These are phyloP conservation scores for Pichia ethanolica DNA, from an alignment of 805 yeast species.

Conservation along the genomic window DNA sequence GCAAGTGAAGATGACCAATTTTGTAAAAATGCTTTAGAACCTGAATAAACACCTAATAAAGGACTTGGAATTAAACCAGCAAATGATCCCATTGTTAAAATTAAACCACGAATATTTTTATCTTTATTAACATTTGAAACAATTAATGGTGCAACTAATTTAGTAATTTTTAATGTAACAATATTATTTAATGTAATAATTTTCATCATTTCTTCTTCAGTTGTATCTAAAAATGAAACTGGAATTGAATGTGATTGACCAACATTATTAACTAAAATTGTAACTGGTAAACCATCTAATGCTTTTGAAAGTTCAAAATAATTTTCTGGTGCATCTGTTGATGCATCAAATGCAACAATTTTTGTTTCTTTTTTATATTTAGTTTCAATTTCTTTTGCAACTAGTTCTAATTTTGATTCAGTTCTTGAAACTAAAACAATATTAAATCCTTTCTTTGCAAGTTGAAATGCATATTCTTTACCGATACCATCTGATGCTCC, in stretches of 20 bases:
- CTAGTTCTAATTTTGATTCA: conserved; percentile 57
- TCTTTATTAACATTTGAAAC: conserved; percentile 39
- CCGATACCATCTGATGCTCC: conserved; percentile 99
- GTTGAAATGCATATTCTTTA: conserved; percentile 78
- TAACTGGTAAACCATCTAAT: conserved; percentile 48
- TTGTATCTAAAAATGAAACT: conserved; percentile 82
- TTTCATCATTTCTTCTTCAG: conserved; percentile 61
- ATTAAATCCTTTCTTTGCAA: conserved; percentile 81
- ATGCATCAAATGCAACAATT: conserved; percentile 70
- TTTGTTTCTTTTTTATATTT: conserved; percentile 58
- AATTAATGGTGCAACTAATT: conserved; percentile 68
- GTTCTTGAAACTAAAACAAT: conserved; percentile 82
- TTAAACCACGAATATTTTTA: conserved; percentile 53
- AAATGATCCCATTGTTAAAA: conserved; percentile 93
- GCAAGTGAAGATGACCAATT: conserved; percentile 87
- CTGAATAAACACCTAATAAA: conserved; percentile 85
- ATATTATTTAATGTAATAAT: conserved; percentile 82
- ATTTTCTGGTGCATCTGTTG: conserved; percentile 51
- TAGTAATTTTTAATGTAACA: conserved; percentile 79
- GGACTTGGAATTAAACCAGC: conserved; percentile 95
- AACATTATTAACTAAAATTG: conserved; percentile 83
- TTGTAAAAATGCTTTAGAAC: conserved; percentile 92
- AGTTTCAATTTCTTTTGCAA: conserved; percentile 55
- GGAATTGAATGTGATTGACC: conserved; percentile 95
- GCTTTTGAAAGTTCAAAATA: conserved; percentile 44